Conservation (phyloP, 2,329 filamentous ascomycete genomes). For the Penicillium sp. region DNA sequence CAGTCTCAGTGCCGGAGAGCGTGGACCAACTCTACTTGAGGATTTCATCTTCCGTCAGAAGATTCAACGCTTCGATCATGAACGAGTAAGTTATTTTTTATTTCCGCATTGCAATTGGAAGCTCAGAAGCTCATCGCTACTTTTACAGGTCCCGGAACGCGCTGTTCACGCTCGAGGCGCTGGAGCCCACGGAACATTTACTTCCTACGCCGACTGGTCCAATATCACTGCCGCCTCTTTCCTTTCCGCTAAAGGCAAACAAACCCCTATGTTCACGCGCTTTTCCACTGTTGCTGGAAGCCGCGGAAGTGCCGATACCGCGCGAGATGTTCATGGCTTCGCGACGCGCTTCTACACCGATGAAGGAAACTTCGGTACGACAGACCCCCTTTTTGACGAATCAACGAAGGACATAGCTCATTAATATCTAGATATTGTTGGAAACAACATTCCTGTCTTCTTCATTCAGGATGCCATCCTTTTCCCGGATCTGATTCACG, state of each 20-base stretch:
- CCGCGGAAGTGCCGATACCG: conserved; percentile 67
- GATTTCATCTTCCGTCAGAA: conserved; percentile 73
- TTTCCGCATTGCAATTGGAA: neutral
- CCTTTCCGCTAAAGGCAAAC: conserved; percentile 56
- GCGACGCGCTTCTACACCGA: conserved; percentile 69
- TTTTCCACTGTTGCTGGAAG: conserved; percentile 73
- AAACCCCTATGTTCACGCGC: conserved; percentile 66
- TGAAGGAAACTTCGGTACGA: conserved; percentile 62
- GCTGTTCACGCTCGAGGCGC: conserved; percentile 70
- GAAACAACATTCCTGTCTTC: conserved; percentile 45
- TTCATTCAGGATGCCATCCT: conserved; percentile 46
- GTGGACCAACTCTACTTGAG: conserved; percentile 67
- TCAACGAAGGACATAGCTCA: conserved; percentile 7
- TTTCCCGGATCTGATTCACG: conserved; percentile 45
- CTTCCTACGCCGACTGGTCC: conserved; percentile 63
- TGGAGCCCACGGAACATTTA: conserved; percentile 68
- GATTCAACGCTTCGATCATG: conserved; percentile 69
- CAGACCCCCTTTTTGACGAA: neutral
- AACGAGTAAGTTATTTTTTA: conserved; percentile 52
- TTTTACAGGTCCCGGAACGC: conserved; percentile 56
- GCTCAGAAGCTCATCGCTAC: conserved; percentile 2
- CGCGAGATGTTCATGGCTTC: conserved; percentile 71
- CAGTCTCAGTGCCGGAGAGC: conserved; percentile 64
- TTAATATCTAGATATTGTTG: conserved; percentile 32
- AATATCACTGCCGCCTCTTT: conserved; percentile 70